Evolutionary conservation across 1,139 yeast species (phyloP), one percentile per base, ranked within the genome.

Genomic region (Suhomyces kunorum): DNA sequence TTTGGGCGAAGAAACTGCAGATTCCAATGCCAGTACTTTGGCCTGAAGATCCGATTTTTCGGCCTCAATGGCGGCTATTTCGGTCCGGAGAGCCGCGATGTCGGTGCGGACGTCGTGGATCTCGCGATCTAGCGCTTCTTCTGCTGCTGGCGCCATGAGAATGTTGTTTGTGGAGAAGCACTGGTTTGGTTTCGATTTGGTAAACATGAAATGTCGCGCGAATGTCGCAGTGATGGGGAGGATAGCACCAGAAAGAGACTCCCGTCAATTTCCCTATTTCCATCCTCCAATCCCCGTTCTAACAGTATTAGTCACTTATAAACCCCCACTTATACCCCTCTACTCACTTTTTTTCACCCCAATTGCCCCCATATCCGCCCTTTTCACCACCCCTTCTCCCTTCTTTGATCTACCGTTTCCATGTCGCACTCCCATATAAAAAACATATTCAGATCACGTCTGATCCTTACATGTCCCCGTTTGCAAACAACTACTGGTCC

Each of bases 401-500:
- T n/a, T 29, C 16, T 7, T 14, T 8, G 14, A 29, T 12, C 32
- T 15, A 27, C 32, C 23, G 32, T 29, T 24, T 29, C 32, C 32
- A 11, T 29, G 32, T 29, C 32, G 32, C 32, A 29, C 32, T 8
- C 13, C 24, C 19, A 3, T 13, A 18, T 22, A 29, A 18, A 29
- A 29, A 29, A 29, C 19, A 20, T 13, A 27, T 19, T 9, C 8
- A 18, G 32, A 29, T 25, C 28, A 9, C 6, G 9, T n/a, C 11
- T 25, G 28, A 25, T 25, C 28, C 28, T 14, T n/a, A 13, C 34
- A 53, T 51, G 55, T 28, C 51, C 35, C 41, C 35, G 42, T 66
- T 63, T 42, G 53, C 70, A 44, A 66, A 68, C 44, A 32, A 51
- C 28, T 72, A 66, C 55, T 73, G 78, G 76, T 64, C 76, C 5